phyloP scores from a whole-genome alignment of 1,284 basidiomycete genomes.

The Peniophora sp. region DNA sequence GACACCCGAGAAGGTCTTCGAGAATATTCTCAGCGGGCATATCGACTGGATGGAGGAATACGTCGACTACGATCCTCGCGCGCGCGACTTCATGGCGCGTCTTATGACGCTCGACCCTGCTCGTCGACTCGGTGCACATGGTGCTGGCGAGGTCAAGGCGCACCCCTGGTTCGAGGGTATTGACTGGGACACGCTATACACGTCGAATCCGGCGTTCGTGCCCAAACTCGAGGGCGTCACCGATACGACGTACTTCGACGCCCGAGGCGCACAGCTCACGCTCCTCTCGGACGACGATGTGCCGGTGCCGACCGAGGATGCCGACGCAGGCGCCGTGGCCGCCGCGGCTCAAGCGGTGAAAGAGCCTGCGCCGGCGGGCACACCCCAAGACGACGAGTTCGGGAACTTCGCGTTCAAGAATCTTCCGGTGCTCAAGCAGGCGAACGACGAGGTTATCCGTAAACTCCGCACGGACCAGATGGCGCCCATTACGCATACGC shows the following conservation, averaged over 20 bases:
- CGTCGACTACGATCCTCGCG: conserved; percentile 82
- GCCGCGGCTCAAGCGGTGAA: conserved; percentile 25
- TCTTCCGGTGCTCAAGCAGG: conserved; percentile 91
- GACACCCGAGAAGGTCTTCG: conserved; percentile 94
- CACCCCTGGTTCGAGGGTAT: conserved; percentile 90
- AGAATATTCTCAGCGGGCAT: conserved; percentile 95
- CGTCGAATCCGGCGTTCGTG: conserved; percentile 89
- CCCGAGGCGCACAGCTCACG: conserved; percentile 85
- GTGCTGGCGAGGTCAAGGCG: conserved; percentile 87
- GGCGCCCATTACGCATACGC: conserved; percentile 60
- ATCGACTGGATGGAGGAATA: conserved; percentile 95
- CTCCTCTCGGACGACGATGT: conserved; percentile 77
- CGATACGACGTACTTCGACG: conserved; percentile 98
- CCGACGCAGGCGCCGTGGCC: conserved; percentile 21
- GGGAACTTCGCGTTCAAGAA: conserved; percentile 99
- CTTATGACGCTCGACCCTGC: conserved; percentile 81
- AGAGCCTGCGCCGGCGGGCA: conserved; percentile 37
- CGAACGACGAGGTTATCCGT: conserved; percentile 96
- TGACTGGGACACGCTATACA: conserved; percentile 90
- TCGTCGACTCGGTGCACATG: conserved; percentile 78
- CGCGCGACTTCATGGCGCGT: conserved; percentile 86
- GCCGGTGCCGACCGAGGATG: conserved; percentile 41
- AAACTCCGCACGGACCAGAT: conserved; percentile 86
- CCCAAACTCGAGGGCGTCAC: conserved; percentile 94
- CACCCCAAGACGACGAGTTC: conserved; percentile 79